Base-by-base conservation (phyloP, 2,329 filamentous ascomycete genomes). In the Aulographum hederae region DNA sequence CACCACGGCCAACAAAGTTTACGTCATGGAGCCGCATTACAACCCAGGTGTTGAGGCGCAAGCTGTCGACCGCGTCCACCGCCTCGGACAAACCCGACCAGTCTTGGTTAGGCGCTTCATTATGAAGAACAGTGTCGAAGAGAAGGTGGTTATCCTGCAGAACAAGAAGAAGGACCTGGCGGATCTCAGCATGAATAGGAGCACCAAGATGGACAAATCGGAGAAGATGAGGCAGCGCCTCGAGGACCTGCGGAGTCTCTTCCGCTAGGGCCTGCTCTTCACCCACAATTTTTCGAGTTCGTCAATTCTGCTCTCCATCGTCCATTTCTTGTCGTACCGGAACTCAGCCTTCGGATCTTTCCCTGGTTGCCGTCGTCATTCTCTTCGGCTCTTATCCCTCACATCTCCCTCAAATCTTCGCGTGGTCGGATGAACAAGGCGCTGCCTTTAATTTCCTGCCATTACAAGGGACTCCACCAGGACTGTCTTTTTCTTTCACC, bases 1-100 rank as follows among this genome's bases (percentile, higher is more conserved):
- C 33, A 94, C 85, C 0, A 65, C 79, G 0, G 86, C 77, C 19
- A 89, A 74, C 48, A 78, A 70, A 34, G 86, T 91, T 11, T 95
- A 89, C 50, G 78, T 95, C 44, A 95, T 98, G 86, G 89, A 98
- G 51, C 89, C 89, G 4, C 85, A 94, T 48, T 98, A 86, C 59
- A 98, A 98, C 46, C 89, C 89, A 0, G 85, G 84, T 0, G 82
- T 85, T 0, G 86, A 98, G 52, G 80, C 84, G 4, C 89, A 98
- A 55, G 89, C 89, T 2, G 68, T 95, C 5, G 89, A 95, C 50
- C 80, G 89, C 18, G 81, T 98, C 4, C 85, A 93, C 51, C 74
- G 85, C 13, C 61, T 94, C 2, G 85, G 89, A 1, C 89, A 98
- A 59, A 89, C 71, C 43, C 67, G 89, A n/a, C 69, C 75, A 10